phyloP scores from a whole-genome alignment of 2,329 filamentous ascomycete genomes.

The Penicillium sp. region DNA sequence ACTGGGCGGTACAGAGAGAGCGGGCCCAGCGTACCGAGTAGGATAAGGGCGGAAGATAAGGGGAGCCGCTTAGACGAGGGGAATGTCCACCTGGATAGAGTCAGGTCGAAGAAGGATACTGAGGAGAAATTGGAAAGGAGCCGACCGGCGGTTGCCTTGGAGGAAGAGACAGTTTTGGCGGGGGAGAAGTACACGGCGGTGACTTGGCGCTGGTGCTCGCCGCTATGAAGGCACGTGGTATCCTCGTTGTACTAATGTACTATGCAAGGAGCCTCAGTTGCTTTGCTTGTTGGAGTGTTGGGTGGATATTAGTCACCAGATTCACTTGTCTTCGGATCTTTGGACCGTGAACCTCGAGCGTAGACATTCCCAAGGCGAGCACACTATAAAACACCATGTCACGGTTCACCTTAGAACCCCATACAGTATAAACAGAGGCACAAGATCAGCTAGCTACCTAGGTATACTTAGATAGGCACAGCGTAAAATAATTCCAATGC shows the following conservation, averaged over 20 bases:
- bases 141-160: slow-evolving; percentile 27
- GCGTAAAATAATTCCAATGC: neutral
- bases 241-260: slow-evolving; percentile 16
- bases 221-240: slow-evolving; percentile 20
- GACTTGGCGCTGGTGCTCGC: slow-evolving; percentile 14
- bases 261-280: slow-evolving; percentile 6
- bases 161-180: slow-evolving; percentile 12
- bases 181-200: slow-evolving; percentile 15
- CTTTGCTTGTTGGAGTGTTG: neutral
- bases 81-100: neutral
- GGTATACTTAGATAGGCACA: neutral
- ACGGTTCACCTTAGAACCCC: neutral
- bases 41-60: neutral
- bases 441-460: neutral
- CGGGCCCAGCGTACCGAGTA: slow-evolving; percentile 14
- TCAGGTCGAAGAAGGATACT: neutral
- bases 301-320: neutral
- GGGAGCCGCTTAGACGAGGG: neutral
- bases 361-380: neutral
- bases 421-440: neutral
- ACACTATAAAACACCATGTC: neutral
- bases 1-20: slow-evolving; percentile 12
- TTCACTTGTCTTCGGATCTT: neutral
- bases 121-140: slow-evolving; percentile 14
- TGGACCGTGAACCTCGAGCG: neutral